Percentiles rank a stretch among this genome's conserved stretches.
phyloP scores from a whole-genome alignment of 2,329 filamentous ascomycete genomes.

The Onygena corvina region DNA sequence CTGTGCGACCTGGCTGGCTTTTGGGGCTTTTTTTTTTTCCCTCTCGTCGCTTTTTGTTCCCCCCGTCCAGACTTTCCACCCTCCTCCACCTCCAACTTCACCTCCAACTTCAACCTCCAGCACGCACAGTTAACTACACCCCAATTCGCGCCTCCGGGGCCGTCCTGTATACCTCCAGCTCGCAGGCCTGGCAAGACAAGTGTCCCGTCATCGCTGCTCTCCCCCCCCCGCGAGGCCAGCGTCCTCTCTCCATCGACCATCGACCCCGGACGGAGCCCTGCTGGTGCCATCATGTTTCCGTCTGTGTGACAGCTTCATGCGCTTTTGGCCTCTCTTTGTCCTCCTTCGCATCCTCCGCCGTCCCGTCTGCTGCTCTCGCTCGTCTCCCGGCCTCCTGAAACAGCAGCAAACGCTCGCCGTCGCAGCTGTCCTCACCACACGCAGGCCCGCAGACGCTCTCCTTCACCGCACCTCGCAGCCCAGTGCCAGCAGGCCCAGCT shows the following conservation, averaged over 20 bases:
- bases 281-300: slow-evolving; percentile 18
- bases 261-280: slow-evolving; percentile 5
- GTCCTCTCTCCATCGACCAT: neutral
- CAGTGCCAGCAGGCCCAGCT: too few species aligned
- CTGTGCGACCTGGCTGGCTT: slow-evolving; percentile 14
- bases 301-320: slow-evolving; percentile 18
- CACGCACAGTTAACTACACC: too few species aligned
- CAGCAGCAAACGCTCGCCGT: slow-evolving; percentile 11
- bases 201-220: too few species aligned
- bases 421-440: slow-evolving; percentile 17
- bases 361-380: slow-evolving; percentile 15
- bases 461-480: too few species aligned
- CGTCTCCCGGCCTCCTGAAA: slow-evolving; percentile 10
- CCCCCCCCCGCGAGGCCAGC: too few species aligned
- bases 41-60: neutral
- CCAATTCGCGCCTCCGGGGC: too few species aligned
- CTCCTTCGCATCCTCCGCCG: slow-evolving; percentile 16
- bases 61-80: neutral
- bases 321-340: slow-evolving; percentile 20
- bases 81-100: neutral
- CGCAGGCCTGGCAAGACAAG: too few species aligned
- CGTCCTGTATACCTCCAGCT: too few species aligned
- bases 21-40: neutral
- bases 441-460: too few species aligned
- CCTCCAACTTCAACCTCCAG: too few species aligned